These are phyloP conservation scores for Scytalidium sp. DNA, from an alignment of 2,329 filamentous ascomycete genomes.

Conservation along the genomic window DNA sequence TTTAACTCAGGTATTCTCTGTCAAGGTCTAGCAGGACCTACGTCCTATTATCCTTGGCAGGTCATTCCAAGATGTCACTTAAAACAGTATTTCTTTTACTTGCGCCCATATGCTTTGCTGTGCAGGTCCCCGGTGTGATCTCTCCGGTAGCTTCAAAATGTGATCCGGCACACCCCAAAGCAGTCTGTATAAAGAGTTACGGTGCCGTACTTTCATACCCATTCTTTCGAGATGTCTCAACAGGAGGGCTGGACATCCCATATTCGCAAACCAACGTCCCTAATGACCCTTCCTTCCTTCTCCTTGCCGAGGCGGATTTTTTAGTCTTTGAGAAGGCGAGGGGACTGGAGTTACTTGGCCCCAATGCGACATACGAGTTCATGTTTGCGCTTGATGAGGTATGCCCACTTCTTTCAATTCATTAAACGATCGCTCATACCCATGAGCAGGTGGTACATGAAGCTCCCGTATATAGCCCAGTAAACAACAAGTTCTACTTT, in stretches of 20 bases:
- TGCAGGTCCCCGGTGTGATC: conserved; percentile 23
- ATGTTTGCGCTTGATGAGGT: conserved; percentile 27
- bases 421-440: conserved; percentile 1
- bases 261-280: conserved; percentile 9
- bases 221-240: conserved; percentile 31
- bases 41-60: no score
- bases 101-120: neutral
- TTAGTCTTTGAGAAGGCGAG: conserved; percentile 33
- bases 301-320: conserved; percentile 31
- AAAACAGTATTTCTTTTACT: neutral
- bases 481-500: conserved; percentile 37
- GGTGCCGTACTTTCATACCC: conserved; percentile 26
- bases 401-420: neutral
- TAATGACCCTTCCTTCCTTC: conserved; percentile 29
- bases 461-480: conserved; percentile 37
- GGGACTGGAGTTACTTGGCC: conserved; percentile 34
- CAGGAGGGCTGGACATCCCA: conserved; percentile 6
- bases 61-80: neutral
- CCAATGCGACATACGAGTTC: conserved; percentile 33
- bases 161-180: conserved; percentile 11
- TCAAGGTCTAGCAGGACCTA: no score
- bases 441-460: conserved; percentile 31
- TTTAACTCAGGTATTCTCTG: no score
- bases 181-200: conserved; percentile 37
- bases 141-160: conserved; percentile 26